Percentiles rank a stretch among this genome's conserved stretches.
Conservation (phyloP, 2,329 filamentous ascomycete genomes). For the Scorias spongiosa region DNA sequence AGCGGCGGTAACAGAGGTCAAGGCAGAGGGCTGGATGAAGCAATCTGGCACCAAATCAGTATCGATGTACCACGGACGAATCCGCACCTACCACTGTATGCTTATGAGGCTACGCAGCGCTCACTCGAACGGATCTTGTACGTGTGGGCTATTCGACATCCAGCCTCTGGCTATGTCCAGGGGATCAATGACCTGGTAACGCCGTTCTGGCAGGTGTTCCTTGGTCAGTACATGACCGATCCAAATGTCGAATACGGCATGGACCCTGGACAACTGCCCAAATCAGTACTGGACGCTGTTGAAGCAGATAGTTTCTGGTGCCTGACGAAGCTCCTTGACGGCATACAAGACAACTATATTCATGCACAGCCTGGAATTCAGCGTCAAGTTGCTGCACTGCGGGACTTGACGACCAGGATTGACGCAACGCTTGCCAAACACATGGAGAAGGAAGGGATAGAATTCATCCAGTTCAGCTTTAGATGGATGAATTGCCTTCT, state of each 20-base stretch:
- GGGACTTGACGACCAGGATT: slow-evolving; percentile 82
- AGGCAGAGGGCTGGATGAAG: slow-evolving; percentile 74
- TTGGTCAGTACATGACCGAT: slow-evolving; percentile 90
- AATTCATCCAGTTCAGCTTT: slow-evolving; percentile 99
- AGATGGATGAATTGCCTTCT: slow-evolving; percentile 99
- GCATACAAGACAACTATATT: slow-evolving; percentile 98
- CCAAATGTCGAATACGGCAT: slow-evolving; percentile 83
- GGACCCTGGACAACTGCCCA: slow-evolving; percentile 89
- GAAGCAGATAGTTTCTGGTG: slow-evolving; percentile 99
- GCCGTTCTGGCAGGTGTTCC: slow-evolving; percentile 94
- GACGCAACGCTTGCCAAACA: slow-evolving; percentile 74
- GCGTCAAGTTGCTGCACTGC: slow-evolving; percentile 73
- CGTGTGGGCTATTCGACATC: slow-evolving; percentile 93
- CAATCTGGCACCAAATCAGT: slow-evolving; percentile 98
- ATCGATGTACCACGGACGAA: slow-evolving; percentile 96
- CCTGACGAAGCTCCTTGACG: slow-evolving; percentile 90
- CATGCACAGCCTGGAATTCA: slow-evolving; percentile 95
- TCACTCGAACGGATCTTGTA: slow-evolving; percentile 91
- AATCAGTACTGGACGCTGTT: slow-evolving; percentile 82
- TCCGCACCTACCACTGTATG: slow-evolving; percentile 85
- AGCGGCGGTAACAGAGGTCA: slow-evolving; percentile 19
- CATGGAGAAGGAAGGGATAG: slow-evolving; percentile 76
- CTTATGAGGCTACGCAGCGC: slow-evolving; percentile 88
- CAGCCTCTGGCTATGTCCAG: slow-evolving; percentile 93
- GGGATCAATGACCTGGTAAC: slow-evolving; percentile 97